These are phyloP conservation scores for Bertia moriformis DNA, from an alignment of 2,329 filamentous ascomycete species.

Conservation along the genomic window DNA sequence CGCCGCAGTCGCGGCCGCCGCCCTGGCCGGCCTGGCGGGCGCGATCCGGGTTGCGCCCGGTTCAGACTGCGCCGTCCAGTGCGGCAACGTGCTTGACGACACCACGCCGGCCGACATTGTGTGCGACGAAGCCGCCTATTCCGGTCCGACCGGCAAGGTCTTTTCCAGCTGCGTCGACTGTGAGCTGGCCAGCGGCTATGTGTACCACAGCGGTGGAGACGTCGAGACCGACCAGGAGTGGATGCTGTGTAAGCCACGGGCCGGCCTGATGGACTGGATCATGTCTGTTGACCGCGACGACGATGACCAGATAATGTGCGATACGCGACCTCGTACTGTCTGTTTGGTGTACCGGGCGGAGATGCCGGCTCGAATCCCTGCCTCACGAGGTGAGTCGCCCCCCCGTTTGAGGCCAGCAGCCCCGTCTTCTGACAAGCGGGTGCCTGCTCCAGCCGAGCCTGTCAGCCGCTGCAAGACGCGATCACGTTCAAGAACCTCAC, in stretches of 20 bases:
- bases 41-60: conserved; percentile 26
- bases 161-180: conserved; percentile 36
- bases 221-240: conserved; percentile 35
- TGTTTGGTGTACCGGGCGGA: conserved; percentile 31
- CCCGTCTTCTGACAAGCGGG: conserved; percentile 2
- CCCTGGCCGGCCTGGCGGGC: conserved; percentile 1
- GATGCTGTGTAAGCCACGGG: conserved; percentile 32
- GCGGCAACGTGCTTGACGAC: conserved; percentile 34
- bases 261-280: not conserved
- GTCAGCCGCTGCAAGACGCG: conserved; percentile 28
- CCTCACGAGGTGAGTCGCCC: conserved; percentile 28
- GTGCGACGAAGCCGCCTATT: conserved; percentile 26
- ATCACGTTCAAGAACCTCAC: conserved; percentile 34
- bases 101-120: conserved; percentile 31
- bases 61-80: conserved; percentile 33
- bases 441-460: conserved; percentile 27
- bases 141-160: conserved; percentile 25
- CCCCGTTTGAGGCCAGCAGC: no score
- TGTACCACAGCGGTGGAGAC: conserved; percentile 14
- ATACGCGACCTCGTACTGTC: conserved; percentile 36
- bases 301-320: conserved; percentile 41
- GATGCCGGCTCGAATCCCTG: conserved; percentile 28
- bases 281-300: conserved; percentile 1
- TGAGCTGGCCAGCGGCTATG: conserved; percentile 32
- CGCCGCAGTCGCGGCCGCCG: no score